These are phyloP conservation scores for Yamadazyma songkhlaensis DNA, from an alignment of 1,139 yeast genomes.

Conservation along the genomic window DNA sequence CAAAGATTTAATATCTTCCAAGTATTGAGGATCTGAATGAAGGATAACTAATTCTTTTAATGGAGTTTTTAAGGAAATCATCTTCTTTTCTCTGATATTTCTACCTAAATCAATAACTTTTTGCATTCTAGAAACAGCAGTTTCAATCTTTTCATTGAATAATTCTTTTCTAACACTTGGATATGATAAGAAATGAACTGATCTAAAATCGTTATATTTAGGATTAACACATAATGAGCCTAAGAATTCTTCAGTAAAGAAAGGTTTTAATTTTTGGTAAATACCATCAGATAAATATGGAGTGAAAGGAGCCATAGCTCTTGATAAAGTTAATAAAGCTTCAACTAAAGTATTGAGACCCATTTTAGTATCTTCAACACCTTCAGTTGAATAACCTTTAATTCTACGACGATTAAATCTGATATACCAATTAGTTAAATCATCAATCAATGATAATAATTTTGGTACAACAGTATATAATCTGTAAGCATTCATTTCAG, in stretches of 20 bases:
- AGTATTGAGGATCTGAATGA: conserved; percentile 72
- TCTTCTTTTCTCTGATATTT: conserved; percentile 93
- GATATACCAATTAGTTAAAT: conserved; percentile 98
- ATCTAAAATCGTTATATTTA: conserved; percentile 56
- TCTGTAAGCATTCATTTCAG: conserved; percentile 87
- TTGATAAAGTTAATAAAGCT: conserved; percentile 80
- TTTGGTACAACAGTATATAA: conserved; percentile 95
- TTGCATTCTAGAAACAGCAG: conserved; percentile 94
- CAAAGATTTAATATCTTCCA: conserved; percentile 75
- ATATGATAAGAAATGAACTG: conserved; percentile 89
- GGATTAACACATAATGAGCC: conserved; percentile 40
- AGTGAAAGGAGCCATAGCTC: conserved; percentile 99
- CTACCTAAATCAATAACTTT: conserved; percentile 95
- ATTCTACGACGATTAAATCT: conserved; percentile 97
- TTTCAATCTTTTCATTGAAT: conserved; percentile 73
- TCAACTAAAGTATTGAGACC: conserved; percentile 91
- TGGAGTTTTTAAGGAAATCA: conserved; percentile 92
- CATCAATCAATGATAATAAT: conserved; percentile 82
- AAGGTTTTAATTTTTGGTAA: conserved; percentile 69
- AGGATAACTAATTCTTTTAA: conserved; percentile 83
- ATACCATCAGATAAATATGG: conserved; percentile 93
- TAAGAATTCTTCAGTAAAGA: conserved; percentile 56
- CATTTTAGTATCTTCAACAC: conserved; percentile 74
- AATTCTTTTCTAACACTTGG: conserved; percentile 84
- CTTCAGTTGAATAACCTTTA: conserved; percentile 78